Base-by-base conservation (phyloP, 2,329 filamentous ascomycete species). In the Bipolaris sorokiniana region DNA sequence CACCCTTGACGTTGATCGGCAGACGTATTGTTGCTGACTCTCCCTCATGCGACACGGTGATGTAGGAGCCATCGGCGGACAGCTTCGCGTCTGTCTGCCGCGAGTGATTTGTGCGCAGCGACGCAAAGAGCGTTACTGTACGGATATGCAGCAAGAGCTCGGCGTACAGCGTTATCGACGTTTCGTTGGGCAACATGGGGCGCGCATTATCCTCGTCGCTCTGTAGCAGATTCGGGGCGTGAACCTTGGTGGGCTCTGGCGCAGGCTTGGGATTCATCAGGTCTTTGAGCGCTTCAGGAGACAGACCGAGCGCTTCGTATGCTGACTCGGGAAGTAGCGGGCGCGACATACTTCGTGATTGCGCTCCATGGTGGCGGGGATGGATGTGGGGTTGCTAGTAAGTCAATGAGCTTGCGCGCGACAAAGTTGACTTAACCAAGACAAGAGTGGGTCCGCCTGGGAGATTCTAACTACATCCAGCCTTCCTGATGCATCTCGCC, bases 61-160 rank as follows among this genome's bases (percentile, higher is more conserved):
- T 74, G 34, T 66, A 66, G 33, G 69, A 73, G 47, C 78, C 78
- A 63, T 83, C 77, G 1, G 77, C 74, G 4, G 78, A 79, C 2
- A 84, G 68, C 33, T 71, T 70, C 20, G 79, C 78, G 46, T 76
- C 76, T 7, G 80, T 83, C 28, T 76, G 71, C 31, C 74, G 66
- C 51, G 77, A 79, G 55, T 78, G 77, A 7, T 74, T 68, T 1
- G 80, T 80, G 22, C 76, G 74, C 5, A 86, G 72, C 2, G 81
- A 83, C 1, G 83, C 81, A 62, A 85, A 83, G 15, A 88, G 77
- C 2, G 84, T 84, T 40, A 87, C 76, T 58, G 86, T 85, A 40
- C 84, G 82, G 59, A 88, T 86, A 61, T 88, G 83, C 34, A 84
- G 79, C 36, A 88, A 76, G 15, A 86, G 79, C 70, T 88, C 86